Evolutionary conservation across 306 rosid species (phyloP), one percentile per base, ranked within the genome.

Genomic region (Trifolium dubium): DNA sequence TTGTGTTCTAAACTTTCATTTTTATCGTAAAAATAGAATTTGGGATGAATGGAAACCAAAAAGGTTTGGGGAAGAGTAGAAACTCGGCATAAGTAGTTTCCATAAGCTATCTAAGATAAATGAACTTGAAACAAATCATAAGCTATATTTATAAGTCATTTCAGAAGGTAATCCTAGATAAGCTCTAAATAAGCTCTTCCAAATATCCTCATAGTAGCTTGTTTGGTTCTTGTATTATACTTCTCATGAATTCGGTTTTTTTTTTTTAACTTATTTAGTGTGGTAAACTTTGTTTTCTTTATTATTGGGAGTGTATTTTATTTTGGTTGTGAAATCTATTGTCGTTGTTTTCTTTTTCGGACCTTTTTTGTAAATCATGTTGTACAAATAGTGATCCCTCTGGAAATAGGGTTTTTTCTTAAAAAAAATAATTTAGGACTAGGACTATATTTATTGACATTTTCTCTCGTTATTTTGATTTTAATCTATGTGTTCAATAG

Each of bases 291-390:
- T 39, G 19, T 29, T 77, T n/a, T 18, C 13, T 68, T 32, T 14
- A 32, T 34, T 8, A 62, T 34, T n/a, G 17, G 11, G 46, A 62
- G 23, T 62, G 28, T n/a, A 30, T 59, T 59, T 56, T 56, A 4
- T 29, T 56, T 23, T 56, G 37, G 15, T 28, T 64, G 13, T 54
- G 18, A 67, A 63, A 41, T 50, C 2, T 35, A 44, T 37, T 51
- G 28, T 34, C 58, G 34, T 72, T 51, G 43, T 63, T 66, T 74
- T n/a, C 78, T 55, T 35, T 65, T n/a, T 19, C n/a, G 29, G 64
- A 49, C 10, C 64, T 58, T 55, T 56, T 34, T 64, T 58, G 43
- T 35, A 3, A 55, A 31, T 74, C 61, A 76, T 58, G 49, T 6
- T 71, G 35, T 54, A 5, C 15, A 23, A 1, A 4, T 43, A n/a